Conservation (phyloP, 2,329 filamentous ascomycete species). For the Fusarium sp. region DNA sequence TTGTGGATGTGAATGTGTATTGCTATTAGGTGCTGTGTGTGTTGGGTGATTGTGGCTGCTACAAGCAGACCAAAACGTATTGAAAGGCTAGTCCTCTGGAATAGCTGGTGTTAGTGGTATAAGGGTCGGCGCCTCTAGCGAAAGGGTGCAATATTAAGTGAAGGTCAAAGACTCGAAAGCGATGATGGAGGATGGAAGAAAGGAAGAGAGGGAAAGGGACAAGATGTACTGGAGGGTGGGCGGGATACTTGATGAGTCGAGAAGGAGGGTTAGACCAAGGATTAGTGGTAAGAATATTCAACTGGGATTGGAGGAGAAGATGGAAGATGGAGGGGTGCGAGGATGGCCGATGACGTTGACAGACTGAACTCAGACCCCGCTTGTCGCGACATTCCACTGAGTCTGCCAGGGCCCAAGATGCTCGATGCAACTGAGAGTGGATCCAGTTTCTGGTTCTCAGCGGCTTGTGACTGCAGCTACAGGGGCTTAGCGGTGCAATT, state of each 20-base stretch:
- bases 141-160: constrained; percentile 9
- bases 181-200: constrained; percentile 12
- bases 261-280: constrained; percentile 17
- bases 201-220: constrained; percentile 12
- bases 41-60: constrained; percentile 15
- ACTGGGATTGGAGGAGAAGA: constrained; percentile 34
- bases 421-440: not conserved
- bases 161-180: not conserved
- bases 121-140: constrained; percentile 9
- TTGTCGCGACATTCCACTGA: constrained; percentile 24
- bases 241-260: constrained; percentile 39
- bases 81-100: constrained; percentile 9
- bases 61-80: constrained; percentile 20
- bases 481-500: constrained; percentile 26
- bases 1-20: constrained; percentile 21
- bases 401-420: constrained; percentile 29
- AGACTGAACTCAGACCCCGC: constrained; percentile 34
- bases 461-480: constrained; percentile 39
- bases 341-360: constrained; percentile 44
- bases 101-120: constrained; percentile 11
- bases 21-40: not conserved
- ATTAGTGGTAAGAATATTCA: constrained; percentile 20
- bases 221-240: constrained; percentile 36
- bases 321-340: constrained; percentile 32
- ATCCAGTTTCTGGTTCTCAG: not conserved